phyloP scores from a whole-genome alignment of 371 early-diverging fungal species.

The Circinella minor region DNA sequence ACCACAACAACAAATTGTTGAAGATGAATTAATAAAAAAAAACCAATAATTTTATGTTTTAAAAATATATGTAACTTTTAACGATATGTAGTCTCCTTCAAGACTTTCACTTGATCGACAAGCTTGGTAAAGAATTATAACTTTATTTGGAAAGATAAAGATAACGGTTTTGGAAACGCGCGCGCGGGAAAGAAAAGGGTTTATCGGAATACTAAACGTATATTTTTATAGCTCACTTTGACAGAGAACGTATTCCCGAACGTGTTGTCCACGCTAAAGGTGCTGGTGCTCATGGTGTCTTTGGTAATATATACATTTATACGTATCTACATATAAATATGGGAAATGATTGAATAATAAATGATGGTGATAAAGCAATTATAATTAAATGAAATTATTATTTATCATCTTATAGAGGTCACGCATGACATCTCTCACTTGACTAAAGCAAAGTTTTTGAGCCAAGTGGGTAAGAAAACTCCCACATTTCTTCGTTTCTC shows the following conservation, averaged over 20 bases:
- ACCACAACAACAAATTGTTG: no score
- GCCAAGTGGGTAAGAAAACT: slow-evolving; percentile 74
- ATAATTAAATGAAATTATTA: no score
- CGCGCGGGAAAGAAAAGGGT: background rate
- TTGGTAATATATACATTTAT: slow-evolving; percentile 45
- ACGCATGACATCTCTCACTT: slow-evolving; percentile 74
- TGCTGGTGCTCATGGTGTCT: slow-evolving; percentile 82
- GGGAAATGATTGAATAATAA: no score
- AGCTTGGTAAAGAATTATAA: slow-evolving; percentile 42
- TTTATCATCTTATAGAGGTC: slow-evolving; percentile 50
- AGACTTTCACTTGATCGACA: slow-evolving; percentile 80
- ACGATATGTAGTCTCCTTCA: slow-evolving; percentile 51
- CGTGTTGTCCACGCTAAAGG: slow-evolving; percentile 88
- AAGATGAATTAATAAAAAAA: no score
- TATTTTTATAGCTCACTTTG: slow-evolving; percentile 65
- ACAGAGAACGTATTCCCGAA: slow-evolving; percentile 84
- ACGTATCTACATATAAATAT: background rate
- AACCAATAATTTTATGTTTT: no score
- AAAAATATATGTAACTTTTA: no score
- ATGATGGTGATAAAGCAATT: no score
- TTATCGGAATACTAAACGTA: background rate
- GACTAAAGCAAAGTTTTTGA: slow-evolving; percentile 79
- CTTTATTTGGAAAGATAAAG: no score
- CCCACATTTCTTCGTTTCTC: slow-evolving; percentile 84
- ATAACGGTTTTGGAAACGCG: no score